Evolutionary conservation across 1,139 yeast species (phyloP), one percentile per base, ranked within the genome.

Genomic region (Debaryomyces coudertii): DNA sequence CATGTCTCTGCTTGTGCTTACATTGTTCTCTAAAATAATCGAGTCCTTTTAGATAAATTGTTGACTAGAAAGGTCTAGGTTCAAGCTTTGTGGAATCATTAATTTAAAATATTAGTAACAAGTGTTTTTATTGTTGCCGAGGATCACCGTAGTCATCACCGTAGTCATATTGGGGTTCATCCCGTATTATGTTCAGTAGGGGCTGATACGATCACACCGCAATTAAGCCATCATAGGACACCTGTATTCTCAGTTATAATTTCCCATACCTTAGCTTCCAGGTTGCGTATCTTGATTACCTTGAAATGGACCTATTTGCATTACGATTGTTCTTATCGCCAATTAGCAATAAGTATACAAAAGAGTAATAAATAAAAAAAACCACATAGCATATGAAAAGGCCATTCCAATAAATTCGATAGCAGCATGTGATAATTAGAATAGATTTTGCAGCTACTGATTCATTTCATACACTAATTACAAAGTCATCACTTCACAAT

Each of bases 371-470:
- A 20, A 20, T 4, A 20, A 25, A 25, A 33, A 33, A 18, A 12
- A 3, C 25, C 9, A 7, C 12, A 2, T 14, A n/a, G 33, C 36
- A 33, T 33, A 24, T 33, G 36, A 33, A 33, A 14, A 16, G 7
- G 11, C 2, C n/a, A 5, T 4, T 31, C n/a, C 5, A 24, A 18
- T 33, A 20, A 33, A n/a, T 8, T 14, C 36, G 36, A 18, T 1
- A 18, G 16, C 12, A 11, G 36, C 36, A 33, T 33, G 36, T 33
- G 36, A 33, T 8, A 18, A 11, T 18, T 20, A 5, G 22, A 18
- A 11, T 6, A 33, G 3, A 33, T 33, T 33, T 33, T 33, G 36
- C 36, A 33, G 36, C 36, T 33, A 33, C n/a, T 18, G 36, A 11
- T 9, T 5, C 23, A n/a, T 25, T 4, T 3, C 11, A 7, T 8